Conservation (phyloP, 225 moss, liverwort and hornwort species). For the Pleurozium schreberi region DNA sequence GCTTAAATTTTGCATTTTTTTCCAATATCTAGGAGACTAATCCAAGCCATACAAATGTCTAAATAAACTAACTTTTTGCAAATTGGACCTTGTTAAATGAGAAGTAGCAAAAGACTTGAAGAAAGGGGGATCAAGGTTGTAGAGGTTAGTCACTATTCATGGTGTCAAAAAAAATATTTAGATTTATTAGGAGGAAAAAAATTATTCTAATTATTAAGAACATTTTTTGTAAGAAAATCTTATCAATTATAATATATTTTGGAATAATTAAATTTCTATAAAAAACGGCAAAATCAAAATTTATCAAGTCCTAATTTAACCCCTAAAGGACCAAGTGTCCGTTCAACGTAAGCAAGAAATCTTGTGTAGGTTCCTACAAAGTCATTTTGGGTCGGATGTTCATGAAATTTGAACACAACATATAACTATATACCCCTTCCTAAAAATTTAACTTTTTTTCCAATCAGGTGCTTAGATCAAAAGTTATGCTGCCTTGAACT, state of each 20-base stretch:
- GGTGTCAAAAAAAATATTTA: neutral
- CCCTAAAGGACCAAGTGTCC: no score
- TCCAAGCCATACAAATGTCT: neutral
- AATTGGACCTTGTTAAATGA: neutral
- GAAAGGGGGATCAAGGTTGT: neutral
- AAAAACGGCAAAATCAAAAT: neutral
- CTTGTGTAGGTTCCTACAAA: no score
- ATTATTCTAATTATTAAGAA: neutral
- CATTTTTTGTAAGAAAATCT: fast-evolving
- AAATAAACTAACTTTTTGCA: neutral
- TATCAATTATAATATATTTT: neutral
- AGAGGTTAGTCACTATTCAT: neutral
- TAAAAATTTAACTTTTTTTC: no score
- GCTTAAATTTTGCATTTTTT: neutral
- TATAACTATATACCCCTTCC: no score
- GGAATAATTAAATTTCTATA: neutral
- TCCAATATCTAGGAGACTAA: neutral
- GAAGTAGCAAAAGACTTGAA: neutral
- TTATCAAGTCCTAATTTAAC: neutral
- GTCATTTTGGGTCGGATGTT: no score
- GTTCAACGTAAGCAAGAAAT: no score
- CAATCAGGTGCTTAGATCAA: no score
- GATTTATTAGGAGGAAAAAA: fast-evolving
- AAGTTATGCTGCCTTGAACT: no score
- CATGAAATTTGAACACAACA: no score